Evolutionary conservation across 2,329 filamentous ascomycete genomes (phyloP).

Genomic region (Stagonosporopsis cucurbitacearum): DNA sequence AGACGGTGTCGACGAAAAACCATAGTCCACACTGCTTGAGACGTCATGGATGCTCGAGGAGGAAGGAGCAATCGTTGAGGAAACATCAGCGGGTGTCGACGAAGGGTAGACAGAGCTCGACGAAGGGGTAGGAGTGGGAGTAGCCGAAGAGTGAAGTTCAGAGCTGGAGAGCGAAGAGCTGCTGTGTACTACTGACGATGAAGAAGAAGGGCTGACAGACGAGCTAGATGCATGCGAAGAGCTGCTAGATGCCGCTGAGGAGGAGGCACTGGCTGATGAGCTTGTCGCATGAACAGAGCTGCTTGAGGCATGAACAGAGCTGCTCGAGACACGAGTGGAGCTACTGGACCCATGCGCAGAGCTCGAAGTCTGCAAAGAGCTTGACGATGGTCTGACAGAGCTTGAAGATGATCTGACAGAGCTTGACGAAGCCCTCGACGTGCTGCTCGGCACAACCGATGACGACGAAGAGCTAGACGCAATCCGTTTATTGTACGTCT

Average conservation of each 20-base stretch:
- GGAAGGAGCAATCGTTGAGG: constrained; percentile 2
- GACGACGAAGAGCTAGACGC: constrained; percentile 19
- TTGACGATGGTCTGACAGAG: not conserved
- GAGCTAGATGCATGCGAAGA: constrained; percentile 2
- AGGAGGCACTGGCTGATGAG: not conserved
- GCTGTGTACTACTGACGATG: constrained; percentile 4
- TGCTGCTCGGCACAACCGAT: constrained; percentile 16
- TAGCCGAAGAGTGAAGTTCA: constrained; percentile 1
- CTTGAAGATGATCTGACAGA: not conserved
- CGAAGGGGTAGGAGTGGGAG: not conserved
- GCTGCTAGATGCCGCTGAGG: not conserved
- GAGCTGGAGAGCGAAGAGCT: constrained; percentile 6
- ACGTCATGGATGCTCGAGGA: not conserved
- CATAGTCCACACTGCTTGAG: constrained; percentile 1
- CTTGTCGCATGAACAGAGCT: constrained; percentile 2
- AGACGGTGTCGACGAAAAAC: not conserved
- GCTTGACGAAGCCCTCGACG: constrained; percentile 1
- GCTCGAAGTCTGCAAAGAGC: constrained; percentile 1
- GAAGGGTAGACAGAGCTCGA: constrained; percentile 15
- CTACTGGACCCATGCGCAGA: not conserved
- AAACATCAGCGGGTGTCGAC: constrained; percentile 1
- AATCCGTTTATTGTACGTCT: constrained; percentile 28
- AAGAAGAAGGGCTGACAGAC: not conserved
- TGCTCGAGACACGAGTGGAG: not conserved
- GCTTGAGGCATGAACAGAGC: not conserved